Evolutionary conservation across 257 asterid genomes (phyloP).

Genomic region (Solanum ahanhuiri): DNA sequence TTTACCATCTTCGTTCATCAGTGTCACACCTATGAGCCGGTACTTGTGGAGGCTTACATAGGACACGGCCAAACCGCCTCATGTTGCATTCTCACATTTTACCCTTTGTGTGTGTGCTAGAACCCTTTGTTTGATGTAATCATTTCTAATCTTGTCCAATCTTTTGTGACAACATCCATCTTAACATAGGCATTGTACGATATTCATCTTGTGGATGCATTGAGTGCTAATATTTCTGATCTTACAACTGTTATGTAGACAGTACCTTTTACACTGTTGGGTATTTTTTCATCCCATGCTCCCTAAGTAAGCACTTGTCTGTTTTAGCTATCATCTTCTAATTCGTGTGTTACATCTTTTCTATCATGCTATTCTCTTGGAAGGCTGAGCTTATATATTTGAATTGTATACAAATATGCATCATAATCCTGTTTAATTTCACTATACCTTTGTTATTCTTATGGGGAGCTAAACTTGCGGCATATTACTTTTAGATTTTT

Average conservation of each 20-base stretch:
- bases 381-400: neutral
- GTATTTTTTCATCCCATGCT: neutral
- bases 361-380: neutral
- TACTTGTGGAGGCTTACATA: neutral
- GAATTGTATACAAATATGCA: neutral
- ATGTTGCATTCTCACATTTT: neutral
- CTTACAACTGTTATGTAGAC: neutral
- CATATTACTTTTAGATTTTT: neutral
- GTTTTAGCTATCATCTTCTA: neutral
- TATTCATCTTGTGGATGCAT: neutral
- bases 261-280: neutral
- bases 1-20: neutral
- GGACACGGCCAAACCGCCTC: neutral
- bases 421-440: neutral
- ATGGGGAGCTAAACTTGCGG: neutral
- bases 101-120: neutral
- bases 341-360: neutral
- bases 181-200: neutral
- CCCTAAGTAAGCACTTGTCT: neutral
- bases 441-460: neutral
- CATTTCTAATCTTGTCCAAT: neutral
- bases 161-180: neutral
- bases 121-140: neutral
- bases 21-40: neutral
- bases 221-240: neutral